Evolutionary conservation across 257 asterid genomes (phyloP), one percentile per base, ranked within the genome.

Genomic region (Petunia secreta): DNA sequence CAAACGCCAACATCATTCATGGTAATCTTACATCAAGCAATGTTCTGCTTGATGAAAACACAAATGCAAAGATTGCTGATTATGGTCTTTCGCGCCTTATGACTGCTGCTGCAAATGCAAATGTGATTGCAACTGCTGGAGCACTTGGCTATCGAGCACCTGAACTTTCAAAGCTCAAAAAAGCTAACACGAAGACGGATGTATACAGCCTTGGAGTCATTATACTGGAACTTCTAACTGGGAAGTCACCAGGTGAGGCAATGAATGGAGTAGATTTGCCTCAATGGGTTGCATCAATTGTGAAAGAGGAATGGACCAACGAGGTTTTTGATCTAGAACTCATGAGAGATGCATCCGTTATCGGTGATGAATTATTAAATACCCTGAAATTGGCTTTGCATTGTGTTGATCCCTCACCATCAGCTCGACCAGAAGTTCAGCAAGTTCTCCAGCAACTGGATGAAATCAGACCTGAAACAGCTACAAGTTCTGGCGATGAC

Each of bases 301-400:
- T 95, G 81, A 95, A 93, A 76, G 97, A 95, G 81, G 99, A 95
- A 84, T 95, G 99, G 99, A 95, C 99, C 1, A 95, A 95, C 44
- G 99, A 94, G 71, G 97, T 93, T 14, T 95, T 95, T 36, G 98
- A 95, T 74, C 73, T 95, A 88, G 99, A 95, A 84, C 80, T 95
- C 81, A 93, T 95, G 97, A 91, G 91, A 87, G 97, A 93, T 75
- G 97, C 97, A 1, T 84, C 97, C 0, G 92, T 87, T 0, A 89
- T 92, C n/a, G 98, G 99, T 4, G 99, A 95, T 78, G 99, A 93
- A 84, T 48, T 95, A 80, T 74, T 95, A 88, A 91, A 92, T 38
- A 90, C 97, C 0, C 59, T 95, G 90, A 95, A 95, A 81, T 81
- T 93, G 83, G 98, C 97, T 7, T 75, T 95, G 89, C 98, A 93